Base-by-base conservation (phyloP, 106 monocot genomes). In the Posidonia australis region DNA sequence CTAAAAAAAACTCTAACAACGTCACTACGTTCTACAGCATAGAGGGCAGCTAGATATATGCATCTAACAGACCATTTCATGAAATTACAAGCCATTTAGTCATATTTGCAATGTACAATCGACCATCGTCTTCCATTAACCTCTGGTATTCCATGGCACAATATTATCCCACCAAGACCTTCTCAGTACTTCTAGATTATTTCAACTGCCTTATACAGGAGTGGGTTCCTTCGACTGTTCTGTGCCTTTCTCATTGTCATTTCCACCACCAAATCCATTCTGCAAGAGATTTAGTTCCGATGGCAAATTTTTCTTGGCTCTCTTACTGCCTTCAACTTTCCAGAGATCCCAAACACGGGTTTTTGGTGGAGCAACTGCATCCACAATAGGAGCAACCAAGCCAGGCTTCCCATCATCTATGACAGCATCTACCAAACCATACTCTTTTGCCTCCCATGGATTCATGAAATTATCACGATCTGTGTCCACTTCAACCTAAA, bases 381-480 rank as follows among this genome's bases (percentile, higher is more conserved):
- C 86, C 14, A 77, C 84, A 25, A 84, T 78, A 0, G 94, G 94
- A 61, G 94, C 94, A 69, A 96, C 76, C 24, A 96, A 74, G n/a
- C 86, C 94, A 14, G 84, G 87, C 64, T 96, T 96, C 20, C 90
- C 90, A 48, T 96, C 94, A 70, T 96, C 90, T 58, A 96, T 82
- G 49, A 96, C 77, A 9, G 49, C 80, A 75, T 96, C 94, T 31
- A 96, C 78, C 58, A 96, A 77, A 6, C 94, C 94, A 68, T 96
- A 96, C 72, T 90, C 94, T 67, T 86, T 84, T 10, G 94, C 94
- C 70, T 87, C 86, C 94, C 94, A 96, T 9, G 94, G 80, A 56
- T 84, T 87, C 94, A 96, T 84, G 78, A 96, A 96, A 63, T 90
- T 82, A 78, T 96, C 90, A 51, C 84, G 82, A 60, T 90, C 84